These are phyloP conservation scores for Leishmania martiniquensis DNA, from an alignment of 208 protist species.

Conservation along the genomic window DNA sequence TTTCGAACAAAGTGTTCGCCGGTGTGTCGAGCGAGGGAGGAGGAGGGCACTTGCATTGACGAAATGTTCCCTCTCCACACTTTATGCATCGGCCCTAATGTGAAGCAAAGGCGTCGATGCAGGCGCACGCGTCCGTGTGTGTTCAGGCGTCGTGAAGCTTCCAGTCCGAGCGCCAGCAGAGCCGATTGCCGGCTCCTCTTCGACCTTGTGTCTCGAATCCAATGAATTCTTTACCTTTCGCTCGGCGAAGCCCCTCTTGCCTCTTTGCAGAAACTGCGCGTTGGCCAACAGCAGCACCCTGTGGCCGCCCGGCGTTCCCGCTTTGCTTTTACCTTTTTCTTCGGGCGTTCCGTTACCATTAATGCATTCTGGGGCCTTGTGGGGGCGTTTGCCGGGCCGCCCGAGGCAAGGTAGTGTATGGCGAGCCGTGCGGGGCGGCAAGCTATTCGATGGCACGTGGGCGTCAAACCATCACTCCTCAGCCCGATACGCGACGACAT, in stretches of 20 bases:
- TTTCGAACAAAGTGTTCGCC: neutral
- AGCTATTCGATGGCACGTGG: neutral
- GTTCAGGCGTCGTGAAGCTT: neutral
- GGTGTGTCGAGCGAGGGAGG: neutral
- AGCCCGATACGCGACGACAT: conserved; percentile 3
- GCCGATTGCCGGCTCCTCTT: neutral
- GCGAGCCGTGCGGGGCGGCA: conserved; percentile 1
- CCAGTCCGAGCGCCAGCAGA: neutral
- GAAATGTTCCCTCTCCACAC: no score
- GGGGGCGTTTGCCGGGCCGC: neutral
- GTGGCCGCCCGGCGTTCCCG: neutral
- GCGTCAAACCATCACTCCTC: neutral
- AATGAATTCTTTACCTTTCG: neutral
- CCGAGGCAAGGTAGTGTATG: neutral
- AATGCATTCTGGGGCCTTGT: neutral
- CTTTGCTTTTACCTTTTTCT: neutral
- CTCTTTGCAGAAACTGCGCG: neutral
- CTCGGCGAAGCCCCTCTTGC: neutral
- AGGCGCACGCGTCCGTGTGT: neutral
- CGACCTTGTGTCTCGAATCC: neutral
- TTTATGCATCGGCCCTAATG: neutral
- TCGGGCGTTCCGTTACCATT: neutral
- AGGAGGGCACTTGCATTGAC: neutral
- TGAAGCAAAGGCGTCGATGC: neutral
- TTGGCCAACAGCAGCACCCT: neutral